Evolutionary conservation across 305 asterid species (phyloP).

Genomic region (Fraxinus nigra): DNA sequence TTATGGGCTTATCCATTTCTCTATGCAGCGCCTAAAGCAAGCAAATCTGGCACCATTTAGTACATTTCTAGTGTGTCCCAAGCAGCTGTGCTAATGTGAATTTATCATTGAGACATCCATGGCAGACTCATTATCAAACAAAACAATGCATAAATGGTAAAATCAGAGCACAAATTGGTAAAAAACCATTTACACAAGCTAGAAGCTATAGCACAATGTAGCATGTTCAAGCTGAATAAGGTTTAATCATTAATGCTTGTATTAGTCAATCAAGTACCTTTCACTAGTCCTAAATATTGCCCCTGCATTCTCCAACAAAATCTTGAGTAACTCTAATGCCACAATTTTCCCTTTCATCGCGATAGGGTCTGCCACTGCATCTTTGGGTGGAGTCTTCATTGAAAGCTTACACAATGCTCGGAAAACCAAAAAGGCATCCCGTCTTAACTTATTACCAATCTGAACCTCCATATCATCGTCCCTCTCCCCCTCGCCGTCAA

Average conservation of each 20-base stretch:
- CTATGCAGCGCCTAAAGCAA: neutral
- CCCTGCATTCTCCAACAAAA: constrained; percentile 96
- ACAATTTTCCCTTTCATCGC: constrained; percentile 97
- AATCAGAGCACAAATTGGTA: constrained; percentile 4
- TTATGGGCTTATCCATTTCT: neutral
- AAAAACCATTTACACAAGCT: neutral
- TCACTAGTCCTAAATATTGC: constrained; percentile 95
- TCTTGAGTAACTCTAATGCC: constrained; percentile 94
- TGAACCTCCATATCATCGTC: constrained; percentile 97
- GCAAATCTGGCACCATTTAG: constrained; percentile 3
- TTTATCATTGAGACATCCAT: constrained; percentile 14
- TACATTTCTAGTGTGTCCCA: constrained; percentile 14
- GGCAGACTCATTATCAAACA: neutral
- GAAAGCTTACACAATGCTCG: constrained; percentile 94
- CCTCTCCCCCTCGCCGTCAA: constrained; percentile 86
- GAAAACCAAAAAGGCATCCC: constrained; percentile 94
- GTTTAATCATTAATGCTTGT: neutral
- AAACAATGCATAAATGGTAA: neutral
- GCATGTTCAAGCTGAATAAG: neutral
- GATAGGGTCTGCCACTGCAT: constrained; percentile 78
- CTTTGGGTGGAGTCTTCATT: constrained; percentile 98
- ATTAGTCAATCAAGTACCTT: constrained; percentile 41
- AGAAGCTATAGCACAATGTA: constrained; percentile 15
- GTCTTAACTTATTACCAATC: constrained; percentile 88
- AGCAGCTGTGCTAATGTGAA: constrained; percentile 3